Conservation (phyloP, 352 stramenopile genomes). For the Thalassiosira livingstoniorum region DNA sequence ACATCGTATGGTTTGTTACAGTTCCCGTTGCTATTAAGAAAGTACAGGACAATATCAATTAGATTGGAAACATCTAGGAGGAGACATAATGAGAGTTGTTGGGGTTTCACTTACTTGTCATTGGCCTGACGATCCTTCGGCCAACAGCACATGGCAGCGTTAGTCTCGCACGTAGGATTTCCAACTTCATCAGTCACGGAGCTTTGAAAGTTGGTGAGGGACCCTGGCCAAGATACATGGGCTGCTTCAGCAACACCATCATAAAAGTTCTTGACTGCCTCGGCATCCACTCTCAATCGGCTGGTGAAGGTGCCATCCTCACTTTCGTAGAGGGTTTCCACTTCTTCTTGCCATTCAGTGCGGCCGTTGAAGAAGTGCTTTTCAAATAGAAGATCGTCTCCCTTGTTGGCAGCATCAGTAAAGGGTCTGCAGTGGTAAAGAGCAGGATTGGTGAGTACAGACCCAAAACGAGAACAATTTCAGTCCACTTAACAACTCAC, state of each 20-base stretch:
- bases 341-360: slow-evolving; percentile 59
- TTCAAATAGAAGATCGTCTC: slow-evolving; percentile 54
- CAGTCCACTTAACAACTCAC: slow-evolving; percentile 21
- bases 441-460: slow-evolving; percentile 23
- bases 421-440: slow-evolving; percentile 18
- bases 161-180: slow-evolving; percentile 25
- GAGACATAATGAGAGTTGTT: too few relatives aligned
- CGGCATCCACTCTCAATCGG: slow-evolving; percentile 52
- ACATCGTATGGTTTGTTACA: slow-evolving; percentile 43
- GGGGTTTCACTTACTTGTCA: too few relatives aligned
- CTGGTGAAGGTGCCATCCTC: slow-evolving; percentile 28
- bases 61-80: too few relatives aligned
- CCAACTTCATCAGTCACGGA: slow-evolving; percentile 11
- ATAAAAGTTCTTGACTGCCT: slow-evolving; percentile 42
- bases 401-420: slow-evolving; percentile 20
- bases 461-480: neutral
- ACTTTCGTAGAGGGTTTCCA: slow-evolving; percentile 51
- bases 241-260: slow-evolving; percentile 22
- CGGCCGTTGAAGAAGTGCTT: slow-evolving; percentile 62
- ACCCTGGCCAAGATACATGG: slow-evolving; percentile 20
- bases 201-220: slow-evolving; percentile 38
- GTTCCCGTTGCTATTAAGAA: slow-evolving; percentile 73
- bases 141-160: slow-evolving; percentile 70
- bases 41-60: too few relatives aligned
- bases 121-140: slow-evolving; percentile 60